Conservation (phyloP, 2,329 filamentous ascomycete genomes). For the Ascochyta pisi region DNA sequence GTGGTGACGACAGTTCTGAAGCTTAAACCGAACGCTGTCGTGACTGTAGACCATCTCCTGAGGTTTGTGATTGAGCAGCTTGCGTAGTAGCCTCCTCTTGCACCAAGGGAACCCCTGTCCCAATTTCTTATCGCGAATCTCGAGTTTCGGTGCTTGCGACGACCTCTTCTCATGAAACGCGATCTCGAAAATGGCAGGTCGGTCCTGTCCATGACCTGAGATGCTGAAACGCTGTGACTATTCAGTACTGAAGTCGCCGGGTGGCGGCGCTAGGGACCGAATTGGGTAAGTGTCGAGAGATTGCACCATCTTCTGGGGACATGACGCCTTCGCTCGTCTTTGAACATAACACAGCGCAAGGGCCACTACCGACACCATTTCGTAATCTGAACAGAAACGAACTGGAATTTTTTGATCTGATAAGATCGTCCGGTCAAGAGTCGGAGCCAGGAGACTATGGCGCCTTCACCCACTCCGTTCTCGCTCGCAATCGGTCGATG, state of each 20-base stretch:
- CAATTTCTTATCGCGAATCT: background rate
- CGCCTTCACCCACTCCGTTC: background rate
- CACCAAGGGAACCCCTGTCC: background rate
- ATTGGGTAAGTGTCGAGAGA: constrained; percentile 18
- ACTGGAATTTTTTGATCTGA: constrained; percentile 7
- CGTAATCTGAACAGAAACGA: constrained; percentile 5
- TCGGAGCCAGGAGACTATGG: background rate
- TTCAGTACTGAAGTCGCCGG: constrained; percentile 24
- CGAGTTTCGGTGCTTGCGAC: constrained; percentile 7
- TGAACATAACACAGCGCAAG: constrained; percentile 16
- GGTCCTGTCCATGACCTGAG: constrained; percentile 10
- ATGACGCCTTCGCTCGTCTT: constrained; percentile 27
- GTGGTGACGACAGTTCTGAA: constrained; percentile 1
- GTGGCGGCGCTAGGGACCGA: constrained; percentile 17
- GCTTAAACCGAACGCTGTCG: background rate
- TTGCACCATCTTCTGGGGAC: constrained; percentile 22
- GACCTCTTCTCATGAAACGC: constrained; percentile 3
- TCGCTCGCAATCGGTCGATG: background rate
- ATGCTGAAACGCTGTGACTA: constrained; percentile 5
- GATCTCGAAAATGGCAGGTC: constrained; percentile 19
- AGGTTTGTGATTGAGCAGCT: background rate
- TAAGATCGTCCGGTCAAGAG: constrained; percentile 5
- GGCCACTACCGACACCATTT: background rate
- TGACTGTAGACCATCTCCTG: background rate
- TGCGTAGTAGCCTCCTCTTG: constrained; percentile 1